Evolutionary conservation across 2,329 filamentous ascomycete species (phyloP).

Genomic region (Cercospora sp.): DNA sequence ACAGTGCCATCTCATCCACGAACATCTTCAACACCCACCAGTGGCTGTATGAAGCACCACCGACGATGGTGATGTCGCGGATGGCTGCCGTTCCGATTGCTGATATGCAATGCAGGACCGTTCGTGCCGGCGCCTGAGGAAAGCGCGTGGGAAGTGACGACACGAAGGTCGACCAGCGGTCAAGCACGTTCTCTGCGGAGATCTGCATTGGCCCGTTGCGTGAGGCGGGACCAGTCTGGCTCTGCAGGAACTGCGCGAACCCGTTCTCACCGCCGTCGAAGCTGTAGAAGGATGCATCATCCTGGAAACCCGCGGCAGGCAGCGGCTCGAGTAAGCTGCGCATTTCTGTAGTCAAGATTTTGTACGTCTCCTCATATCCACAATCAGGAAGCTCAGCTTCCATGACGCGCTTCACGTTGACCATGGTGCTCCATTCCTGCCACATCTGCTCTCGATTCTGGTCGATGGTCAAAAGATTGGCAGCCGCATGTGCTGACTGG

Average conservation of each 20-base stretch:
- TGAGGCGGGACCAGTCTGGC: slow-evolving; percentile 31
- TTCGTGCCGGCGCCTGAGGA: slow-evolving; percentile 69
- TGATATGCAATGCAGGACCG: slow-evolving; percentile 75
- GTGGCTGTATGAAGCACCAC: slow-evolving; percentile 78
- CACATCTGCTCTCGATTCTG: slow-evolving; percentile 95
- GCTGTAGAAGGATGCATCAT: slow-evolving; percentile 45
- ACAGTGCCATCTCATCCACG: slow-evolving; percentile 90
- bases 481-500: slow-evolving; percentile 87
- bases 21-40: slow-evolving; percentile 97
- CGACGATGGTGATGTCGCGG: slow-evolving; percentile 75
- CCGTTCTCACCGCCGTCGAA: slow-evolving; percentile 44
- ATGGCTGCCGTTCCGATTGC: slow-evolving; percentile 74
- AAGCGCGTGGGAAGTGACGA: slow-evolving; percentile 68
- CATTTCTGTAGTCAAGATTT: slow-evolving; percentile 61
- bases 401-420: slow-evolving; percentile 58
- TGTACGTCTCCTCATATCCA: slow-evolving; percentile 57
- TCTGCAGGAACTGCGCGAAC: slow-evolving; percentile 45
- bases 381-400: slow-evolving; percentile 58
- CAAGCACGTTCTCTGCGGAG: slow-evolving; percentile 65
- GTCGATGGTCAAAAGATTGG: slow-evolving; percentile 85
- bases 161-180: slow-evolving; percentile 75
- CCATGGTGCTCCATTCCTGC: slow-evolving; percentile 74
- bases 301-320: slow-evolving; percentile 44
- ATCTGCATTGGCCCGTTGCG: slow-evolving; percentile 38
- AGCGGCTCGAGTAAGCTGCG: slow-evolving; percentile 69